phyloP scores from a whole-genome alignment of 305 asterid genomes.

The Withania somnifera region DNA sequence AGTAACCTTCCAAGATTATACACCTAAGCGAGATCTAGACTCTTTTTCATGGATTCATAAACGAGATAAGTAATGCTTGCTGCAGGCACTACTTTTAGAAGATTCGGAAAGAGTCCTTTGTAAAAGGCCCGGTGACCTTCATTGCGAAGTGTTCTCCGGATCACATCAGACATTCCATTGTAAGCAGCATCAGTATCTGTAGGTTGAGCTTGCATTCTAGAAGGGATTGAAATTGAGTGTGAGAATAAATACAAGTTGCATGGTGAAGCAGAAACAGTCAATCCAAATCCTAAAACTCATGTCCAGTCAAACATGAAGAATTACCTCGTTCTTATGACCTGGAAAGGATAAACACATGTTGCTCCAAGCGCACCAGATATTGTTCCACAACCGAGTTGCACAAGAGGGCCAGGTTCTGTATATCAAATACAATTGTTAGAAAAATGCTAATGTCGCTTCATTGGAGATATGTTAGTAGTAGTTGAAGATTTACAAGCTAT shows the following conservation, averaged over 20 bases:
- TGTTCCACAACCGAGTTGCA: constrained; percentile 88
- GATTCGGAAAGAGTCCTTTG: constrained; percentile 93
- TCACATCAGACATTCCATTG: constrained; percentile 61
- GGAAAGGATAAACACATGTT: constrained; percentile 87
- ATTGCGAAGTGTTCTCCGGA: constrained; percentile 44
- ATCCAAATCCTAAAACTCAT: background rate
- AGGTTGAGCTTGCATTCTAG: constrained; percentile 90
- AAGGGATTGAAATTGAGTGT: background rate
- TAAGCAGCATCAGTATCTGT: constrained; percentile 21
- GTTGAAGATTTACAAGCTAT: constrained; percentile 14
- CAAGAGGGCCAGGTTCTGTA: constrained; percentile 89
- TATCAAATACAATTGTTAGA: constrained; percentile 9
- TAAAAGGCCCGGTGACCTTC: constrained; percentile 89
- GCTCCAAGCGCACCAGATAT: constrained; percentile 93
- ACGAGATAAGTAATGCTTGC: constrained; percentile 94
- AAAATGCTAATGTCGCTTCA: constrained; percentile 5
- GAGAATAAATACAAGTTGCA: constrained; percentile 7
- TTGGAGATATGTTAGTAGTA: background rate
- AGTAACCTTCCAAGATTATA: background rate
- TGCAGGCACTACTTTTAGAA: constrained; percentile 86
- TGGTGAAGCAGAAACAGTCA: background rate
- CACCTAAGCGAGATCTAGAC: constrained; percentile 49
- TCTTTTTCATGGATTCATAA: constrained; percentile 86
- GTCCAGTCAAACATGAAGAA: background rate
- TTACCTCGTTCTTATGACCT: constrained; percentile 95